Conservation (phyloP, 768 basidiomycete genomes). For the Leucocoprinus sp. region DNA sequence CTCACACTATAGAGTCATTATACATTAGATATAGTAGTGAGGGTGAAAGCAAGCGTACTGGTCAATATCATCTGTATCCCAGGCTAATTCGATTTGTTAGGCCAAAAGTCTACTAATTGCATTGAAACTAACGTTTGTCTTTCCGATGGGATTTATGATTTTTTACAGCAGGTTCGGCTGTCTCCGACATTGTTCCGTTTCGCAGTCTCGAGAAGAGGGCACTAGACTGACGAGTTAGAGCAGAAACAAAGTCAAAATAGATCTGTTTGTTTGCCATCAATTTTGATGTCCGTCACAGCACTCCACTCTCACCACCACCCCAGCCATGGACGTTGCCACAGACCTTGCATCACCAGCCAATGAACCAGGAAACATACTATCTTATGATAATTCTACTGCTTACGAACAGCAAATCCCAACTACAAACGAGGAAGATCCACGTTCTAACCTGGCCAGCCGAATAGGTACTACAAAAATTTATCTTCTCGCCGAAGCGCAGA, state of each 20-base stretch:
- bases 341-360: constrained; percentile 20
- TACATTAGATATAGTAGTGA: background rate
- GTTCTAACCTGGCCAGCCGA: constrained; percentile 46
- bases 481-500: constrained; percentile 58
- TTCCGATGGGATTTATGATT: constrained; percentile 90
- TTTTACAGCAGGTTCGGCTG: constrained; percentile 41
- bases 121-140: constrained; percentile 76
- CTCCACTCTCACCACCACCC: constrained; percentile 4
- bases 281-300: constrained; percentile 1
- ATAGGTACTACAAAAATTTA: constrained; percentile 73
- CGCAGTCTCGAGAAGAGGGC: background rate
- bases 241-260: constrained; percentile 8
- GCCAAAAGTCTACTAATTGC: background rate
- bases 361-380: constrained; percentile 21
- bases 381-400: constrained; percentile 46
- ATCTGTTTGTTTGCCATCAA: constrained; percentile 6
- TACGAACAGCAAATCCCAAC: constrained; percentile 51
- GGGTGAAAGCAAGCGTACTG: constrained; percentile 53
- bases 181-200: constrained; percentile 31
- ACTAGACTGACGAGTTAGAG: background rate
- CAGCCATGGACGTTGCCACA: constrained; percentile 41
- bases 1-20: constrained; percentile 33
- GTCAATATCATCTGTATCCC: constrained; percentile 99
- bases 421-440: constrained; percentile 21
- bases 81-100: constrained; percentile 47